Base-by-base conservation (phyloP, 371 early-diverging fungal genomes). In the Coemansia sp. region DNA sequence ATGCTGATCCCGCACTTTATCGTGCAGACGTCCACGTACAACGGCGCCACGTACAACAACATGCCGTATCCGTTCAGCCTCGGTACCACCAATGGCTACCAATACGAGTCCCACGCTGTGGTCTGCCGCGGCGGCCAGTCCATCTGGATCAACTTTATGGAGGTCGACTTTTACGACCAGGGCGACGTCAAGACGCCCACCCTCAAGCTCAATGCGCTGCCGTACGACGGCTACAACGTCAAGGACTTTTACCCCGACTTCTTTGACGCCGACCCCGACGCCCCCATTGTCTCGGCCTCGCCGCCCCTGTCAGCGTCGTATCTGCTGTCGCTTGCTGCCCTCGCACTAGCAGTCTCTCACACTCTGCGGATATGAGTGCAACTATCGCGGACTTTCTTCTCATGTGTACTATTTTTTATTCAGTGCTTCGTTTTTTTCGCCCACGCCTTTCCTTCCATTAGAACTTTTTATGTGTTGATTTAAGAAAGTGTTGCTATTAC, bases 81-180 rank as follows among this genome's bases (percentile, higher is more conserved):
- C 16, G 70, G 67, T 32, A 65, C 61, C 0, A 75, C 70, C 30
- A 75, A 75, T 32, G 69, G 70, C 0, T 75, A 70, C 54, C 69
- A 75, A 42, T 59, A 52, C 55, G 70, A 69, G 57, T 57, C n/a
- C 57, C 75, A 75, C 45, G 70, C 70, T 2, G 57, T 69, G 9
- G 51, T 32, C 9, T 75, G 75, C 48, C 70, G 75, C 4, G 54
- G 66, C 43, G 67, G 70, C 38, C 75, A 75, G 57, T 68, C 75
- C 30, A 75, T 75, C 38, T 75, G 75, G 75, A 20, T 63, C 53
- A 75, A 75, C 49, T 75, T 75, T 60, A 61, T 75, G 62, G 61
- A 69, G 38, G 75, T 75, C 35, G 75, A 75, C n/a, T 75, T 62
- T 43, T 75, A 75, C 49, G 70, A 70, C 52, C 66, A 75, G 60